Conservation (phyloP, 441 rosid species). For the Erodium trifolium region DNA sequence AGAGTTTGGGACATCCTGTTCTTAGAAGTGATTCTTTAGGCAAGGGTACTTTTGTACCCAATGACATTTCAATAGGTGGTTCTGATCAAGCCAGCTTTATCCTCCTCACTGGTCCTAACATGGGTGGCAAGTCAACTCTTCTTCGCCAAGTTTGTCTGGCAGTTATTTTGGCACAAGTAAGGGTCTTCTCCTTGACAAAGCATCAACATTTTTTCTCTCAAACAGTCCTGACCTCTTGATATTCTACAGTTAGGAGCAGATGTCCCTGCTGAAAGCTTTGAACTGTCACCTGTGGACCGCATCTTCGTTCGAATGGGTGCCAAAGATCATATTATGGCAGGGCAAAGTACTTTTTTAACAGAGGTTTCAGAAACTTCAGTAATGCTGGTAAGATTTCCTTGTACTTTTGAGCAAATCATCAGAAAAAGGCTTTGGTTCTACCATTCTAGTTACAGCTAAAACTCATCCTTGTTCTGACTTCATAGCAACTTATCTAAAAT, state of each 20-base stretch:
- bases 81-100: slow-evolving; percentile 59
- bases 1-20: slow-evolving; percentile 81
- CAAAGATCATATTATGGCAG: slow-evolving; percentile 91
- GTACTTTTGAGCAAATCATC: slow-evolving; percentile 1
- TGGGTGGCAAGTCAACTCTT: slow-evolving; percentile 99
- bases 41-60: slow-evolving; percentile 83
- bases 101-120: slow-evolving; percentile 97
- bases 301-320: slow-evolving; percentile 98
- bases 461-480: neutral
- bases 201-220: slow-evolving; percentile 19
- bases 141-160: slow-evolving; percentile 98
- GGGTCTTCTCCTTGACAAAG: slow-evolving; percentile 11
- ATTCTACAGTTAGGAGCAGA: slow-evolving; percentile 74
- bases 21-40: slow-evolving; percentile 85
- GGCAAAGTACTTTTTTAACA: slow-evolving; percentile 85
- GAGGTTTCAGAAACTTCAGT: slow-evolving; percentile 95
- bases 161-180: slow-evolving; percentile 90
- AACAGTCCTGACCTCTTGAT: slow-evolving; percentile 13
- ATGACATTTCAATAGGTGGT: slow-evolving; percentile 71
- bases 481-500: neutral
- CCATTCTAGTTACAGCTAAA: neutral
- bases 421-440: slow-evolving; percentile 7
- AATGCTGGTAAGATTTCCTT: slow-evolving; percentile 62
- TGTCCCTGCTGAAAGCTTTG: slow-evolving; percentile 87
- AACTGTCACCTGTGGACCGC: slow-evolving; percentile 74